Base-by-base conservation (phyloP, 2,329 filamentous ascomycete species). In the Pseudomassariella vexata region DNA sequence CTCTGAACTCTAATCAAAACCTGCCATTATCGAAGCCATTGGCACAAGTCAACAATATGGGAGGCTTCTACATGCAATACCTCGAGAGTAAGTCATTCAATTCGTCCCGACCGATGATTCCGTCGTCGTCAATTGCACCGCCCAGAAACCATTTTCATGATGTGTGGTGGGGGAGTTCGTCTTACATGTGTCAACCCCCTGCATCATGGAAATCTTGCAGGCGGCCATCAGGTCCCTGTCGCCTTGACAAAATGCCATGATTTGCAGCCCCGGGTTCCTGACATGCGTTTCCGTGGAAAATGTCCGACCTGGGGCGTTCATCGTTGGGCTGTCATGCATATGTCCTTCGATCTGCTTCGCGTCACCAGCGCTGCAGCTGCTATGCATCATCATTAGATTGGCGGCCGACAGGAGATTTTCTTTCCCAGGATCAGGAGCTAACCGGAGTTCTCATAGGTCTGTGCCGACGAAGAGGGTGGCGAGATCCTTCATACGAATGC, bases 381-480 rank as follows among this genome's bases (percentile, higher is more conserved):
- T 30, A 32, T 40, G 38, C 37, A 41, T 35, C 42, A 44, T 38
- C 40, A 40, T 43, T 31, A 24, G 22, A 34, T 39, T 39, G 39
- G 35, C 32, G 46, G 46, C 39, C 40, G 50, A 43, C 40, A 35
- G 34, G 38, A 38, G 40, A 24, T 24, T 36, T 45, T 44, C 43
- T 40, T 28, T 16, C 19, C 24, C 11, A 37, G 44, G 49, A 49
- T 48, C 37, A 48, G 45, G 42, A 42, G 42, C 52, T 55, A 46
- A 56, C 48, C 40, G 44, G 44, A 36, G 39, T 42, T 49, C 46
- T 43, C 45, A 51, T 59, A 96, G 90, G 88, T 65, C 82, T 95
- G 53, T 96, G 90, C 73, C 83, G 85, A 59, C 87, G 90, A 50
- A 87, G 90, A 60, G 85, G 87, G 62, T 96, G 90, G 90, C 80